phyloP scores from a whole-genome alignment of 805 yeast genomes.

The Candida sanyiensis region DNA sequence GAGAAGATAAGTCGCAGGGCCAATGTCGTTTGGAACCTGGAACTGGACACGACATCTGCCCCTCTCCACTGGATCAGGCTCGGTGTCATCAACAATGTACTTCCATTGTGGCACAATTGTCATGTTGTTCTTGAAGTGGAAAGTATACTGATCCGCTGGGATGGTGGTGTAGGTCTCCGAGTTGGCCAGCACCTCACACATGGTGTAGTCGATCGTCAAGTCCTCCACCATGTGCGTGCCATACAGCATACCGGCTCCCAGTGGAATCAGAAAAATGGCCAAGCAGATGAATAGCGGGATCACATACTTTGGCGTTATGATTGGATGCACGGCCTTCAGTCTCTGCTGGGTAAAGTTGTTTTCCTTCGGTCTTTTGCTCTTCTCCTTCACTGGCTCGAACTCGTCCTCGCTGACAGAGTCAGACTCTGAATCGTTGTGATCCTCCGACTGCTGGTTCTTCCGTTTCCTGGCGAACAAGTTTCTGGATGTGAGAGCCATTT shows the following conservation, averaged over 20 bases:
- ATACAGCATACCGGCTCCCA: constrained; percentile 78
- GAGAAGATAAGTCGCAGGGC: constrained; percentile 69
- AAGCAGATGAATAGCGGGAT: constrained; percentile 71
- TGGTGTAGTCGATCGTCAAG: constrained; percentile 66
- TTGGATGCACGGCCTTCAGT: constrained; percentile 60
- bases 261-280: constrained; percentile 79
- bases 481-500: constrained; percentile 23
- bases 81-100: constrained; percentile 36
- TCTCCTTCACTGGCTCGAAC: constrained; percentile 33
- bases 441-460: constrained; percentile 7
- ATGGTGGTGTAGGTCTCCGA: constrained; percentile 40
- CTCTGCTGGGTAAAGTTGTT: constrained; percentile 71
- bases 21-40: constrained; percentile 62
- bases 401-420: constrained; percentile 44
- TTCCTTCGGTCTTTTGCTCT: constrained; percentile 61
- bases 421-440: constrained; percentile 29
- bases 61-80: constrained; percentile 42
- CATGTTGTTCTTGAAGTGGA: constrained; percentile 48
- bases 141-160: constrained; percentile 49
- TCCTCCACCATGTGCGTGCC: constrained; percentile 70
- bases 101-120: constrained; percentile 62
- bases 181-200: constrained; percentile 55
- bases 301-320: constrained; percentile 84
- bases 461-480: constrained; percentile 22
- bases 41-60: constrained; percentile 70